Percentiles rank a stretch among this genome's conserved stretches.
Evolutionary conservation across 208 protist species (phyloP).

Genomic region (Leishmania lainsoni): DNA sequence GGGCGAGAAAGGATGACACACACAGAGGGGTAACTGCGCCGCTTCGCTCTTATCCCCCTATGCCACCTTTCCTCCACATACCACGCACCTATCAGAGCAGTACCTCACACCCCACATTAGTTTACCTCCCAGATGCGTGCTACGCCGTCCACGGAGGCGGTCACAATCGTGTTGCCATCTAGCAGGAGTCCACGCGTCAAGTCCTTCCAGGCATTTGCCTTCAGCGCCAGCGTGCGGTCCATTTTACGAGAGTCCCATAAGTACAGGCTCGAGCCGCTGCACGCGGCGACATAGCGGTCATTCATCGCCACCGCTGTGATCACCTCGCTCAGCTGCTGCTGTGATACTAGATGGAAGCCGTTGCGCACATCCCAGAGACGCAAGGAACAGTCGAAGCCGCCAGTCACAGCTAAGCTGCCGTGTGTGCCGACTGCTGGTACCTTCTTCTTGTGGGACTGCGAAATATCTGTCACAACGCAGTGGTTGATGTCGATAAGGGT

Average conservation of each 20-base stretch:
- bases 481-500: constrained; percentile 73
- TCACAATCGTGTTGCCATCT: constrained; percentile 74
- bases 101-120: constrained; percentile 18
- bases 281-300: constrained; percentile 69
- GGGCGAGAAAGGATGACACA: not conserved
- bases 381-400: constrained; percentile 83
- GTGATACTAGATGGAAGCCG: constrained; percentile 61
- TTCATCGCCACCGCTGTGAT: constrained; percentile 79
- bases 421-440: constrained; percentile 81
- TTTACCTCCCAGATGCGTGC: constrained; percentile 78
- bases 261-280: constrained; percentile 79
- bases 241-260: constrained; percentile 85
- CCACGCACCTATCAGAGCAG: not conserved
- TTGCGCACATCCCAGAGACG: constrained; percentile 83
- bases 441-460: constrained; percentile 79
- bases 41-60: not conserved
- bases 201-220: constrained; percentile 83
- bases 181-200: constrained; percentile 86
- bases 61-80: not conserved
- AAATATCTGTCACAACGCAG: constrained; percentile 68
- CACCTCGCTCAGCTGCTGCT: constrained; percentile 65
- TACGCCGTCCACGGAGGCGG: constrained; percentile 85
- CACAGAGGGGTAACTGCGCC: not conserved
- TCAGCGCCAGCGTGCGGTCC: constrained; percentile 53
- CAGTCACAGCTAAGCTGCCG: constrained; percentile 67